Percentiles rank a stretch among this genome's conserved stretches.
These are phyloP conservation scores for Hirschioporus abietinus DNA, from an alignment of 768 basidiomycete species.

Conservation along the genomic window DNA sequence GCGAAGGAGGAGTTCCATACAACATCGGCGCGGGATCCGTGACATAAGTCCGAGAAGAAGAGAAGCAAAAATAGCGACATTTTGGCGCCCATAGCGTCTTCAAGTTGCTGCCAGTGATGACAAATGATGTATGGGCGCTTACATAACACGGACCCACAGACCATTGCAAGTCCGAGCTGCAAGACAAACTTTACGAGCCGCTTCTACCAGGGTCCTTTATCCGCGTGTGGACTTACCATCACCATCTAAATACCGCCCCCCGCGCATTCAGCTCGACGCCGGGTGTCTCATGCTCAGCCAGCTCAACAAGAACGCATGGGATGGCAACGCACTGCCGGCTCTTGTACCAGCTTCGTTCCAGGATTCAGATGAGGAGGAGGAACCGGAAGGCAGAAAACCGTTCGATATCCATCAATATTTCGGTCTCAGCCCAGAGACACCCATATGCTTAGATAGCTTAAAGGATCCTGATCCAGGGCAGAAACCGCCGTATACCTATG, in stretches of 20 bases:
- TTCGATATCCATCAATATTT: neutral
- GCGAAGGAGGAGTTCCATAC: neutral
- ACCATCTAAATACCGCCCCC: neutral
- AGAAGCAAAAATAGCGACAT: neutral
- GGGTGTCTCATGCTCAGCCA: neutral
- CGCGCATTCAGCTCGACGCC: constrained; percentile 1
- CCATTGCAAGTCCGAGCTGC: neutral
- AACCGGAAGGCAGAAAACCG: neutral
- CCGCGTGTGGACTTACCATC: neutral
- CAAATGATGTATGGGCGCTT: neutral
- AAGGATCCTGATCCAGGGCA: constrained; percentile 28
- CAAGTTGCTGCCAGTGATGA: neutral
- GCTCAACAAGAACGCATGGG: neutral
- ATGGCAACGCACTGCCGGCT: neutral
- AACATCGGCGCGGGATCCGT: too few relatives aligned
- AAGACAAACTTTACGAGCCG: neutral
- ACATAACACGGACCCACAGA: neutral
- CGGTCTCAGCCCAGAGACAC: constrained; percentile 11
- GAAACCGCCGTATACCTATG: constrained; percentile 37
- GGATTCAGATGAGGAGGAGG: neutral
- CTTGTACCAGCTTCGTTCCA: neutral
- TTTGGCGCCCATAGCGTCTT: neutral
- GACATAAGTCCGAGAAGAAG: neutral
- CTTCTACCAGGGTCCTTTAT: neutral
- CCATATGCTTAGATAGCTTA: constrained; percentile 25